Evolutionary conservation across 164 flowering plant species (phyloP).

Genomic region (Buxus sempervirens): DNA sequence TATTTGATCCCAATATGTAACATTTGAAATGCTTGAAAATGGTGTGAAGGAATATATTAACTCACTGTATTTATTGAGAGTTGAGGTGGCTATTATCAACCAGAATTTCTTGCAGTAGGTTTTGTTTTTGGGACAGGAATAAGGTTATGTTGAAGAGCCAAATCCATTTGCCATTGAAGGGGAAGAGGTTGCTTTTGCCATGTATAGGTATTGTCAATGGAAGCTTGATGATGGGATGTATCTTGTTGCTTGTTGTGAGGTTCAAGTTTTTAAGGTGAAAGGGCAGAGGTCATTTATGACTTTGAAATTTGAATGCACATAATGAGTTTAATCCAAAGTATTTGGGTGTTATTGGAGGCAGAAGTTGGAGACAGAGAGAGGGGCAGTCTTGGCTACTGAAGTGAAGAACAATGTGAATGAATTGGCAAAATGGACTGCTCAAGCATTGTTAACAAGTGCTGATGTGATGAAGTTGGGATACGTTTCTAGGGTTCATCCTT

Average conservation of each 20-base stretch:
- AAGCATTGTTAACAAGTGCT: too few relatives aligned
- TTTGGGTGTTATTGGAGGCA: too few relatives aligned
- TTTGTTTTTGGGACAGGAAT: conserved; percentile 63
- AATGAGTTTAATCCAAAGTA: conserved; percentile 96
- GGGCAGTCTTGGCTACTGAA: conserved; percentile 95
- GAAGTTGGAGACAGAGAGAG: conserved; percentile 93
- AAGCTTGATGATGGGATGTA: too few relatives aligned
- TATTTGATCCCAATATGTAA: too few relatives aligned
- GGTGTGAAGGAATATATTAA: too few relatives aligned
- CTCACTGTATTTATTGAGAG: conserved; percentile 35
- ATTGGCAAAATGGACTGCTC: conserved; percentile 94
- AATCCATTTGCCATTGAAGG: conserved; percentile 85
- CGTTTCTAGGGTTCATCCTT: too few relatives aligned
- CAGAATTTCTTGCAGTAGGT: conserved; percentile 99
- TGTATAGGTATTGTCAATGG: conserved; percentile 14
- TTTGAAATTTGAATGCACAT: conserved; percentile 68
- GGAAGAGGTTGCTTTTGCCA: conserved; percentile 73
- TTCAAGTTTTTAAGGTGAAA: too few relatives aligned
- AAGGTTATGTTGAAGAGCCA: too few relatives aligned
- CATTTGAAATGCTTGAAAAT: too few relatives aligned
- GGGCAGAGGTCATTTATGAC: too few relatives aligned
- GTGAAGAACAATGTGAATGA: conserved; percentile 93
- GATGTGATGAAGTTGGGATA: too few relatives aligned
- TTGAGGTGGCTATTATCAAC: conserved; percentile 87
- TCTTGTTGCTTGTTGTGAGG: too few relatives aligned